Evolutionary conservation across 176 grass and related monocot genomes (phyloP), one percentile per base, ranked within the genome.

Genomic region (Zoysia pacifica): DNA sequence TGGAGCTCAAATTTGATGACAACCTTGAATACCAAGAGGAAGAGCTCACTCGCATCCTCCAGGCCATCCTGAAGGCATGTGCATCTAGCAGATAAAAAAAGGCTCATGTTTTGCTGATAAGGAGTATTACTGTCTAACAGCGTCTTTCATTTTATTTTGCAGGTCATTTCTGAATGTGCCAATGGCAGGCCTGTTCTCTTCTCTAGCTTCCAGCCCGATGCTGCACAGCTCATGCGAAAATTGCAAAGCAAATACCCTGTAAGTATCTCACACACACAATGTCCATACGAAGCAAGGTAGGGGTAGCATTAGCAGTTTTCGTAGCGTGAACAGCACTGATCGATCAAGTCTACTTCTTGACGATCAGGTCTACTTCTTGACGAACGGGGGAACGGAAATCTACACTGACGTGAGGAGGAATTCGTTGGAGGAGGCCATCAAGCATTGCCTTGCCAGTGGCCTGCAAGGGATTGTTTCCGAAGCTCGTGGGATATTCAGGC

Each of bases 141-240:
- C 35, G 15, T 7, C 1, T 2, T 8, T 42, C 56, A 36, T 42
- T 61, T 47, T 69, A 18, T 19, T 62, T 67, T 53, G 43, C 52
- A 97, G 95, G 92, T 94, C n/a, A 84, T 91, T 45, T 86, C 73
- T 16, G 85, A 85, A 44, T 66, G 68, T 55, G 87, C 81, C 18
- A 94, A 93, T 49, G 95, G 86, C 19, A 94, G 95, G 74, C 62
- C 92, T 20, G 79, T 98, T 73, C 80, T 98, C 55, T 94, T 93
- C 79, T 98, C 95, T 14, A 93, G 92, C 77, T 98, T 98, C 78
- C 95, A 98, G 71, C 95, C 95, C 20, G 95, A 98, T n/a, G 95
- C 90, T 47, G 88, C 83, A 7, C 80, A 62, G 62, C 48, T 98
- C 37, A 91, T 93, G 75, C 58, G 80, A 51, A 87, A 89, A 79